Evolutionary conservation across 805 yeast species (phyloP), one percentile per base, ranked within the genome.

Genomic region (Isabelozyma heimii): DNA sequence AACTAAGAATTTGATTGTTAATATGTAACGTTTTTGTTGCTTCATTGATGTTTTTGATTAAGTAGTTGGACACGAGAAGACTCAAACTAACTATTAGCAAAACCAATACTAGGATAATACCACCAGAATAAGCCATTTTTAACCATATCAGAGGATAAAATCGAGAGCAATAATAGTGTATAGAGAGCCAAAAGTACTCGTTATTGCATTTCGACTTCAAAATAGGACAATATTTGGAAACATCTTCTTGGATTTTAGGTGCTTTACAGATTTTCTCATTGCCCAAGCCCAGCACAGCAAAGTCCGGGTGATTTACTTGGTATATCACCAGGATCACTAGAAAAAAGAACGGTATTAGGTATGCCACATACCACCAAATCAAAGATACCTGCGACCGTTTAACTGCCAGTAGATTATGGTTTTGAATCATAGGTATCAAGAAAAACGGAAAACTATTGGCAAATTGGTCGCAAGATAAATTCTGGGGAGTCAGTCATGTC

Each of bases 41-140:
- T 24, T 57, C 56, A 40, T 67, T 63, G 6, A 72, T 56, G 37
- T 68, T 63, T 20, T 56, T 55, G 42, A 70, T 65, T 9, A 72
- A 53, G 46, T 61, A 72, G 43, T 63, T 67, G 24, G 76, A 64
- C 14, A 70, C 69, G 24, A 70, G 54, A 6, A 70, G 53, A 47
- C 76, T 66, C 15, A 72, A 55, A 12, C 66, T 49, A 0, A 59
- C 43, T 20, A 70, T 53, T 6, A 63, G 49, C 4, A 59, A 40
- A 1, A 53, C 37, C 13, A 69, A 40, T 6, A 45, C 43, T 3
- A 51, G 8, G 9, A 63, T 35, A 14, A 65, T 42, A 2, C 47
- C 38, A 8, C 52, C 13, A 4, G 62, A 57, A 10, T 55, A 20
- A 10, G 44, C 20, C 8, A 55, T 4, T 1, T 47, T 37, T n/a